Evolutionary conservation across 257 asterid genomes (phyloP), one percentile per base, ranked within the genome.

Genomic region (Plectranthus barbatus): DNA sequence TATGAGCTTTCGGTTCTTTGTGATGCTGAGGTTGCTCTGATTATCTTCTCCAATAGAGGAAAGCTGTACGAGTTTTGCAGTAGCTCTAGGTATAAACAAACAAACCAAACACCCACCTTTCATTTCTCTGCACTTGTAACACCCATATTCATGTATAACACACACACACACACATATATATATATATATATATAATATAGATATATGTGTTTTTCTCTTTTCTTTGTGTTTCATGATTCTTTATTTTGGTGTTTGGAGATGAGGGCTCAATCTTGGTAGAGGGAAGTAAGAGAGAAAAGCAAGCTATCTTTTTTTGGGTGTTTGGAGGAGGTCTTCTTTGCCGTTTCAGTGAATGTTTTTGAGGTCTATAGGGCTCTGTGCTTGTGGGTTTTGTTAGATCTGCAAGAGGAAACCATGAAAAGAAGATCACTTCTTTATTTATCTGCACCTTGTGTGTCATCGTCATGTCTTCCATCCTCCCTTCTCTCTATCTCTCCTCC

Each of bases 21-120:
- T 54, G 97, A 90, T 55, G 97, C 97, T 71, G 97, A 90, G 79
- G 95, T 90, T 66, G 95, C 95, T 66, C 74, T 90, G 78, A 90
- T 90, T 79, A 85, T 90, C 97, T 90, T 90, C 97, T 90, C 96
- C 84, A 90, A 87, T 85, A 87, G 97, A 78, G 97, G 97, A 80
- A 90, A 90, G 86, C 94, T 90, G 79, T 90, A 83, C 81, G 97
- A 90, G 83, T 90, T 90, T 64, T 90, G 95, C 94, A 90, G 97
- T 79, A 84, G 94, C 94, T 79, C 97, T 85, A 90, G 96, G 97
- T 90, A 85, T 81, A 68, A 57, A 36, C 36, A 39, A 48, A 56
- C 69, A 56, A 53, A 39, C 75, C 64, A 66, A 64, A 77, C 73
- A 72, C 5, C 36, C 21, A 23, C 36, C 46, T 55, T 29, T 65